Percentiles rank a stretch among this genome's conserved stretches.
Evolutionary conservation across 257 asterid genomes (phyloP).

Genomic region (Coffea eugenioides): DNA sequence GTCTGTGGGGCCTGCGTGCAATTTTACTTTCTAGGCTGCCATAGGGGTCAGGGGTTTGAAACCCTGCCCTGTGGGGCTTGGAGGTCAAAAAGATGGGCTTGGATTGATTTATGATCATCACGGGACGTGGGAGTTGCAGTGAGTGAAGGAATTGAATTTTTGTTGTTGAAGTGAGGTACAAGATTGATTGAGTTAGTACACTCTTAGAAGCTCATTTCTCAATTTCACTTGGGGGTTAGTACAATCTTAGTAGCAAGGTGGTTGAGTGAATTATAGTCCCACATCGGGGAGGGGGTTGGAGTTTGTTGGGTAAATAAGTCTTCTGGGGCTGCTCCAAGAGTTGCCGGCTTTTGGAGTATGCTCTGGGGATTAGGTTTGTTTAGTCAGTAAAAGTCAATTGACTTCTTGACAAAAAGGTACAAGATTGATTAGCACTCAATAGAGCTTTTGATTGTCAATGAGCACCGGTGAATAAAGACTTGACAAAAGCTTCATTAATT

Average conservation of each 20-base stretch:
- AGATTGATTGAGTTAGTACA: background rate
- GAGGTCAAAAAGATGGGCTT: slow-evolving; percentile 27
- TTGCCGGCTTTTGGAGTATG: no score
- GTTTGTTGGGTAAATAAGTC: no score
- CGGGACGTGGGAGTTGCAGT: background rate
- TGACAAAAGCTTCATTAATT: background rate
- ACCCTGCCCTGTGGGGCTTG: background rate
- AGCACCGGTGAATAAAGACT: background rate
- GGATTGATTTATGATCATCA: slow-evolving; percentile 16
- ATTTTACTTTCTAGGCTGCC: background rate
- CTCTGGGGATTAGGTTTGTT: no score
- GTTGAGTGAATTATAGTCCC: no score
- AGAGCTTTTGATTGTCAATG: background rate
- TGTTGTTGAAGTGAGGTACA: slow-evolving; percentile 8
- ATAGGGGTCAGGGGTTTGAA: background rate
- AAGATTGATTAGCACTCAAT: no score
- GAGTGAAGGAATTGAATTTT: background rate
- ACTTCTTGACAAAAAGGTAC: no score
- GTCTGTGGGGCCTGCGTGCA: background rate
- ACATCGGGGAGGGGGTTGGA: no score
- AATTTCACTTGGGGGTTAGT: no score
- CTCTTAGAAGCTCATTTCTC: no score
- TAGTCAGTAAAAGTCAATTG: no score
- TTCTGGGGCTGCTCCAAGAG: no score
- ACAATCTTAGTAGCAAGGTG: no score